Evolutionary conservation across 108 stramenopile genomes (phyloP), one percentile per base, ranked within the genome.

Genomic region (Fragilaria crotonensis): DNA sequence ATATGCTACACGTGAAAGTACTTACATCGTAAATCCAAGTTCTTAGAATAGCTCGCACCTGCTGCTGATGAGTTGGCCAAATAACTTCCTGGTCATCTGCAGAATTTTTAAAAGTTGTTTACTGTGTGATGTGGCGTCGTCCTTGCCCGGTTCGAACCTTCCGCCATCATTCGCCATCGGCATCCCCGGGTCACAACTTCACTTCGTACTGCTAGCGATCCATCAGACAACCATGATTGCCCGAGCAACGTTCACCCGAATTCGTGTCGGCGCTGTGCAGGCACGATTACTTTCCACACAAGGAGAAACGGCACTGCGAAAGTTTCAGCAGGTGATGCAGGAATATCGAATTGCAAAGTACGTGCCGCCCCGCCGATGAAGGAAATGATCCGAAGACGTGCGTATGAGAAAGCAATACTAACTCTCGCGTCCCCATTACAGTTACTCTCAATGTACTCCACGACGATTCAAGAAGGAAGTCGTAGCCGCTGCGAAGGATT

Each of bases 381-480:
- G 28, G 9, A 22, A 25, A 22, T 4, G 28, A 1, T 28, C 4
- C 30, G 21, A 2, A 22, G 11, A 33, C 4, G 0, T 56, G 5
- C 45, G 28, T 7, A 25, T 45, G 59, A 14, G 25, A 22, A 28
- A 47, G 25, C 7, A 45, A 2, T 32, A n/a, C 48, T 47, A 59
- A 48, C 19, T 53, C 48, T 21, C 2, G 2, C 19, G 31, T n/a
- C n/a, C n/a, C n/a, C n/a, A n/a, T n/a, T 22, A 19, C 50, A 78
- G 77, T 57, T 81, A 78, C 61, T 36, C 73, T 11, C 73, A 78
- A 59, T 60, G 64, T 26, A 49, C 72, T 22, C 80, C 80, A 30
- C 65, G 58, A 30, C 70, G 80, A 25, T 81, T 81, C 64, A 75
- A 68, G 25, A 78, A 81, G 63, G 80, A 81, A 30, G 53, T 81